phyloP scores from a whole-genome alignment of 176 grass and related monocot species.

The Stipa capillata region DNA sequence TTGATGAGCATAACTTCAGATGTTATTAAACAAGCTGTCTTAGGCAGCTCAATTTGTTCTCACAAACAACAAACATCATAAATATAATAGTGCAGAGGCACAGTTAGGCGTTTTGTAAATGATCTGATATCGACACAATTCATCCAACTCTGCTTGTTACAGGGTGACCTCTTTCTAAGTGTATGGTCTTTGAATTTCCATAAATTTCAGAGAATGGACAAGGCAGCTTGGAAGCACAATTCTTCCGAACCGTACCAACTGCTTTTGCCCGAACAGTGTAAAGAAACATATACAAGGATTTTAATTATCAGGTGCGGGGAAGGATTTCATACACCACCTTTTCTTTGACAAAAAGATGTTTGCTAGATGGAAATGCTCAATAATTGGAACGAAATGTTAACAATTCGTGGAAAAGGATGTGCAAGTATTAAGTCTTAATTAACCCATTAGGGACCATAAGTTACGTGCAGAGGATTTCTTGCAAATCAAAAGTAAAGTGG shows the following conservation, averaged over 20 bases:
- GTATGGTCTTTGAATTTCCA: not conserved
- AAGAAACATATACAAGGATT: not conserved
- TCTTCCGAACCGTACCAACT: not conserved
- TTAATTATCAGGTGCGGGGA: too few species aligned
- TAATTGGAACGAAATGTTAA: not conserved
- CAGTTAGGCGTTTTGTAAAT: not conserved
- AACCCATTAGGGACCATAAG: conserved; percentile 2
- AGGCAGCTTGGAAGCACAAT: not conserved
- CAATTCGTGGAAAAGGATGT: conserved; percentile 5
- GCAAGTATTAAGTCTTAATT: not conserved
- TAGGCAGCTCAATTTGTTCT: not conserved
- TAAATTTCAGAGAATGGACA: not conserved
- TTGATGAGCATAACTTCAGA: not conserved
- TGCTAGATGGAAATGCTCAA: not conserved
- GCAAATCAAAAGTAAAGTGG: conserved; percentile 20
- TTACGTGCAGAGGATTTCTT: conserved; percentile 6
- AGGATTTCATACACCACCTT: not conserved
- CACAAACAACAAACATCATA: not conserved
- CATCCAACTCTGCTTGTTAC: not conserved
- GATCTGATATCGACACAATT: not conserved
- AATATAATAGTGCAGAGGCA: not conserved
- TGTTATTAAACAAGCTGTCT: not conserved
- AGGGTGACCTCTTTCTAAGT: not conserved
- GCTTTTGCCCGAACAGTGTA: not conserved
- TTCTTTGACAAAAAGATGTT: not conserved